Conservation (phyloP, 1,284 basidiomycete species). For the Ceratobasidium sp. region DNA sequence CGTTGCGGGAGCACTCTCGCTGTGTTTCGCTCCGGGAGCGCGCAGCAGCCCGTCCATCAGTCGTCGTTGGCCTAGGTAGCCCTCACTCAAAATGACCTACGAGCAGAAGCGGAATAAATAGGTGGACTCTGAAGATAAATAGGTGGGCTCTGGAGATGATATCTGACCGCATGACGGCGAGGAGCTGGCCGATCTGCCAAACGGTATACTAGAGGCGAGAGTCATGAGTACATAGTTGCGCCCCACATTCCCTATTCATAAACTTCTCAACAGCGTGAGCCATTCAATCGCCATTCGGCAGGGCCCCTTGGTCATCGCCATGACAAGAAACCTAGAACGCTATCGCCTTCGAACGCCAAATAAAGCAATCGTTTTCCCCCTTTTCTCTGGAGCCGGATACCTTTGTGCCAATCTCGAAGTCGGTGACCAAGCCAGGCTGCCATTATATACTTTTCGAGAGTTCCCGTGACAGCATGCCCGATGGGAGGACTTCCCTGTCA, state of each 20-base stretch:
- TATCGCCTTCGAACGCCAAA: no score
- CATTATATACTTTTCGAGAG: no score
- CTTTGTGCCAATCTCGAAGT: no score
- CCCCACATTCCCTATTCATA: slow-evolving; percentile 22
- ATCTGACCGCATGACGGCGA: background rate
- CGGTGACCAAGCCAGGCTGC: no score
- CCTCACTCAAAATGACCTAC: background rate
- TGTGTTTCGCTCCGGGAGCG: slow-evolving; percentile 12
- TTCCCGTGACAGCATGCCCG: background rate
- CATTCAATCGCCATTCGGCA: no score
- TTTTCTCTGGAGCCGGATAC: no score
- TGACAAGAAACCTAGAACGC: no score
- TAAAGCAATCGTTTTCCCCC: no score
- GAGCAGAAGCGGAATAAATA: background rate
- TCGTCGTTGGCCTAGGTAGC: background rate
- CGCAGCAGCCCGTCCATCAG: background rate
- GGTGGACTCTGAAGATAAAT: background rate
- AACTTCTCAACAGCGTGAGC: no score
- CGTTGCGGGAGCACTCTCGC: background rate
- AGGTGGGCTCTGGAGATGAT: no score
- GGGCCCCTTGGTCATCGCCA: no score
- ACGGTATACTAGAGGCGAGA: background rate
- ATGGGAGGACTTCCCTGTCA: background rate
- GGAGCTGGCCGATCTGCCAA: slow-evolving; percentile 3
- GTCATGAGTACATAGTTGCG: slow-evolving; percentile 6